Evolutionary conservation across 495 filamentous ascomycete species (phyloP).

Genomic region (Penicillium waksmanii): DNA sequence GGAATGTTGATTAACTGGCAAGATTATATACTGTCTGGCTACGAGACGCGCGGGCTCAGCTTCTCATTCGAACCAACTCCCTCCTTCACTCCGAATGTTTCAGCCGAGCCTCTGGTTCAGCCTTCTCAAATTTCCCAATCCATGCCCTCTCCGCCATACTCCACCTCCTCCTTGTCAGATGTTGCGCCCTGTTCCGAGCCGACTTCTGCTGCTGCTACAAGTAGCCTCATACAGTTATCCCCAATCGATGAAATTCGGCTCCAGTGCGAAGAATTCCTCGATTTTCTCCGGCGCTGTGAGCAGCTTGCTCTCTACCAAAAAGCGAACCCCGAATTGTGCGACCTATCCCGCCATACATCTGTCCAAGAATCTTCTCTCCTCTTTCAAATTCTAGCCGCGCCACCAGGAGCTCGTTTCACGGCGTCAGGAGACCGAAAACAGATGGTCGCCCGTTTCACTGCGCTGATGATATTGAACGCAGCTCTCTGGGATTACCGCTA

Average conservation of each 20-base stretch:
- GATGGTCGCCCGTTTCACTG: conserved; percentile 38
- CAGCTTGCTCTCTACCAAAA: conserved; percentile 36
- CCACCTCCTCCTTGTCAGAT: conserved; percentile 27
- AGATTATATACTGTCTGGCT: conserved; percentile 47
- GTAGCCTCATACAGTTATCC: not conserved
- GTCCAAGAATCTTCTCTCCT: conserved; percentile 33
- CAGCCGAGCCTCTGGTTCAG: conserved; percentile 3
- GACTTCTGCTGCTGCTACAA: not conserved
- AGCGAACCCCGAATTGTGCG: conserved; percentile 20
- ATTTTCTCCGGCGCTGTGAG: conserved; percentile 43
- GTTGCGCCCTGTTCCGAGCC: conserved; percentile 9
- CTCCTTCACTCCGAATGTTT: not conserved
- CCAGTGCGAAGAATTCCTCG: conserved; percentile 43
- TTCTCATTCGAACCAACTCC: conserved; percentile 37
- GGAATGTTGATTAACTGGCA: conserved; percentile 50
- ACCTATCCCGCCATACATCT: conserved; percentile 27
- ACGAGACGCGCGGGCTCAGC: conserved; percentile 37
- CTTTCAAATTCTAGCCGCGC: conserved; percentile 35
- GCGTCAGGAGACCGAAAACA: conserved; percentile 41
- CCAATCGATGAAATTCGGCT: conserved; percentile 36
- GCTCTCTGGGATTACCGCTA: conserved; percentile 48
- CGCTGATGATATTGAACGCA: conserved; percentile 42
- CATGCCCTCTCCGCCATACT: conserved; percentile 30
- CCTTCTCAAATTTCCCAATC: conserved; percentile 12
- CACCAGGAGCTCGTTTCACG: conserved; percentile 34